Base-by-base conservation (phyloP, 192 early-diverging fungal species). In the Borealophlyctis nickersoniae region DNA sequence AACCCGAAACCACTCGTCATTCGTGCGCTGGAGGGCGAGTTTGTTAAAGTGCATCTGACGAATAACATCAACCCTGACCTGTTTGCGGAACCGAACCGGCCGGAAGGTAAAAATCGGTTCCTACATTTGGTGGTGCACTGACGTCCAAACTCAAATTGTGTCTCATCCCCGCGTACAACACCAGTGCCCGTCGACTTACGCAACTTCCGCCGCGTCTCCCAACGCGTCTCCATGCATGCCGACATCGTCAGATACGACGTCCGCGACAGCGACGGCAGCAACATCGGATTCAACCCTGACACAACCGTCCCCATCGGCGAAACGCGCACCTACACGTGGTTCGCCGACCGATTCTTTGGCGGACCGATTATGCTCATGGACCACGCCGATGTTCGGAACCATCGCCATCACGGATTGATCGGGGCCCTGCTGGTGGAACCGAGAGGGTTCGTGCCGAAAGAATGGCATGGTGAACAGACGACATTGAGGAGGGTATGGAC, bases 1-100 rank as follows among this genome's bases (percentile, higher is more conserved):
- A 61, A 61, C 27, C 59, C 59, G 33, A 33, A 61, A 26, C 59
- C 59, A 27, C 28, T 61, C n/a, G 59, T 61, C 23, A 61, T 61
- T 29, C 33, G 59, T 7, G 59, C 59, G 4, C 11, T 52, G 11
- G 59, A 24, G 5, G 59, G 59, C 3, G 59, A 61, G 49, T 61
- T n/a, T 23, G 49, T 61, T 14, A 61, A 34, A 4, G 39, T 61
- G 14, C 34, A 33, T 23, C 28, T 61, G 39, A 61, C 59, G 22
- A 61, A 61, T 27, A 49, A 61, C 19, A 61, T 61, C 34, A 11
- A 29, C 14, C 59, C n/a, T 5, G 39, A 61, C 29, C 39, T 61
- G 49, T 19, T 13, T 23, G 59, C 59, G 11, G 59, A 61, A 26
- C 11, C 11, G 39, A 14, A 61, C 36, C 34, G 59, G 23, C 59